phyloP scores from a whole-genome alignment of 2,329 filamentous ascomycete species.

The Cytospora schulzeri region DNA sequence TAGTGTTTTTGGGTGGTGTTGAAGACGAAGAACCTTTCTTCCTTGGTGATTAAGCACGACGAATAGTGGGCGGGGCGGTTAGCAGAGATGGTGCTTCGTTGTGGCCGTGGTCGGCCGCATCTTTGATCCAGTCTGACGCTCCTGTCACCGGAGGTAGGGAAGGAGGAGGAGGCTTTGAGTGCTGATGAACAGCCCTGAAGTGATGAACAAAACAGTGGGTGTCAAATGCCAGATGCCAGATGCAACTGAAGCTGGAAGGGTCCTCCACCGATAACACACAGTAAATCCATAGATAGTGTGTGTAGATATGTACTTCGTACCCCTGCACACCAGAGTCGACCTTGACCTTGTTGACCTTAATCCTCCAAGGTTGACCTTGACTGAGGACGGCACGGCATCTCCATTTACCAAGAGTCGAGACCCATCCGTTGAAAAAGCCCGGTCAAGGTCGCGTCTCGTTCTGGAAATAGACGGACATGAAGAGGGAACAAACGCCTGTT shows the following conservation, averaged over 20 bases:
- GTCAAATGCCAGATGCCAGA: conserved; percentile 3
- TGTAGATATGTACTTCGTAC: background rate
- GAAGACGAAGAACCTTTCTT: background rate
- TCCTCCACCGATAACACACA: background rate
- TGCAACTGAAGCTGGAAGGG: conserved; percentile 8
- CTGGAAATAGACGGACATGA: background rate
- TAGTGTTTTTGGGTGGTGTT: too few species aligned
- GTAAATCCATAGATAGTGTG: too few species aligned
- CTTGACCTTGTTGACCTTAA: conserved; percentile 4
- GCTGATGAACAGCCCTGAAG: background rate
- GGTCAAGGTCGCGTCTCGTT: conserved; percentile 4
- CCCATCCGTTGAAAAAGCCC: background rate
- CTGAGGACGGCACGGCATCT: conserved; percentile 17
- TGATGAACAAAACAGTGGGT: background rate
- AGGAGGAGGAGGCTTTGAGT: conserved; percentile 15
- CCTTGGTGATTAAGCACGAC: conserved; percentile 11
- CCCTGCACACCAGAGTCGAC: conserved; percentile 11
- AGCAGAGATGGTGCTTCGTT: background rate
- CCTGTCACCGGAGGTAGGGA: conserved; percentile 1
- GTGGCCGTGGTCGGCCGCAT: background rate
- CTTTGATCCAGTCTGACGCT: background rate
- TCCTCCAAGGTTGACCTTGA: background rate
- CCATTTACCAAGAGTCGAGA: conserved; percentile 3
- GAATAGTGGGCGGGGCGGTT: background rate
- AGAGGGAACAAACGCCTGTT: background rate